Base-by-base conservation (phyloP, 2,329 filamentous ascomycete genomes). In the Sphaerulina vaccinii region DNA sequence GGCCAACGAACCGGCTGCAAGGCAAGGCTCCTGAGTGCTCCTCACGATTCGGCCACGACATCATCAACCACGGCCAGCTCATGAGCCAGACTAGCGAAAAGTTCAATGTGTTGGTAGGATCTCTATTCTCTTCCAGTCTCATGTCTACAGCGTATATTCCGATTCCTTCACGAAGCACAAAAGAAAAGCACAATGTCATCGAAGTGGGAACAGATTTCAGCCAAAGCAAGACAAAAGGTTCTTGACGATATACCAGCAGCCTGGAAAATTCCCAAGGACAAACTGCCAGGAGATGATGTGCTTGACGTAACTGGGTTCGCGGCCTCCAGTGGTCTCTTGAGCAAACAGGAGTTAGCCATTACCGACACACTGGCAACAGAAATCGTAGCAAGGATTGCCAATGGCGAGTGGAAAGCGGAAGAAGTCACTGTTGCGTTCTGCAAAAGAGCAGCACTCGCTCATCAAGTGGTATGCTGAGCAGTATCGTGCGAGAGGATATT, bases 261-360 rank as follows among this genome's bases (percentile, higher is more conserved):
- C 62, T 85, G 81, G 77, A 72, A 74, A 44, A 74, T 86, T 4
- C 80, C 82, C 0, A 64, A 68, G 3, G 63, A 76, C 37, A 65
- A 82, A 33, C 62, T 84, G 1, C 83, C 83, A 1, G 36, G 35
- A 32, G 36, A 47, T 24, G 46, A 54, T 33, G 75, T 81, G 60
- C 69, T 77, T 39, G 76, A 85, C 59, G 78, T 86, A 13, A 80
- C 77, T 0, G 60, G 59, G 2, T 84, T 82, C 67, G 80, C 82
- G 2, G 60, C 60, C 18, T 58, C 62, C 61, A 86, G 81, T 1
- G 81, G 80, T 3, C 83, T 83, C 75, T 83, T 87, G 56, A 80
- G 71, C 1, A 33, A 66, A 1, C 57, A 68, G 15, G 79, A 82
- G 60, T 59, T 81, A 21, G 72, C 75, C 19, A 79, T 82, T 35